A percentile compares a stretch with the other conserved stretches of the same genome.
Conservation (phyloP, 225 moss, liverwort and hornwort genomes). For the Physcomitrellopsis africana region DNA sequence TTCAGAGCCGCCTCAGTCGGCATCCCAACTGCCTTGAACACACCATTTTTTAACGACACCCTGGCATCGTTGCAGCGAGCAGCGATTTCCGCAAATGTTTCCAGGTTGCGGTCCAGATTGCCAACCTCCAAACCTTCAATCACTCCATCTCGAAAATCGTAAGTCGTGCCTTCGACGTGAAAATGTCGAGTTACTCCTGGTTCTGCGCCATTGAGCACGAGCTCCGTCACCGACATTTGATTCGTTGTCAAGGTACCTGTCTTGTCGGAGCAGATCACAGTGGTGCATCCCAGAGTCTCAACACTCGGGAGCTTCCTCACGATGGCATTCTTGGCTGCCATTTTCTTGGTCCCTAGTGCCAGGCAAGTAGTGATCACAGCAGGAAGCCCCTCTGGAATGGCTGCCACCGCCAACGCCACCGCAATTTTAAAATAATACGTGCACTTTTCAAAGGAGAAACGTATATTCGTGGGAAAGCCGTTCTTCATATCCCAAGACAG, state of each 20-base stretch:
- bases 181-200: slow-evolving; percentile 67
- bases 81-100: slow-evolving; percentile 73
- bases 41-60: slow-evolving; percentile 62
- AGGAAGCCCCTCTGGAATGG: slow-evolving; percentile 92
- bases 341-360: slow-evolving; percentile 89
- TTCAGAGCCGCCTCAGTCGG: slow-evolving; percentile 93
- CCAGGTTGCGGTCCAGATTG: slow-evolving; percentile 64
- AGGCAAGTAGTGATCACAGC: slow-evolving; percentile 94
- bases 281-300: slow-evolving; percentile 93
- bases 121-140: slow-evolving; percentile 65
- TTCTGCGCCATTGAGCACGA: slow-evolving; percentile 66
- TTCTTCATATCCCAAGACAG: slow-evolving; percentile 76
- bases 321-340: slow-evolving; percentile 96
- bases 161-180: slow-evolving; percentile 94
- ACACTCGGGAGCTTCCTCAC: slow-evolving; percentile 94
- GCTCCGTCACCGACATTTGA: slow-evolving; percentile 95
- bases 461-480: slow-evolving; percentile 68
- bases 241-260: slow-evolving; percentile 95
- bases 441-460: slow-evolving; percentile 88
- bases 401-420: slow-evolving; percentile 89
- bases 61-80: slow-evolving; percentile 88
- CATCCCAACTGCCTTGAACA: slow-evolving; percentile 82
- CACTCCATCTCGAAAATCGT: slow-evolving; percentile 66
- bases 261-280: slow-evolving; percentile 95
- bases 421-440: slow-evolving; percentile 98